Evolutionary conservation across 306 rosid genomes (phyloP).

Genomic region (Hippophae tibetana): DNA sequence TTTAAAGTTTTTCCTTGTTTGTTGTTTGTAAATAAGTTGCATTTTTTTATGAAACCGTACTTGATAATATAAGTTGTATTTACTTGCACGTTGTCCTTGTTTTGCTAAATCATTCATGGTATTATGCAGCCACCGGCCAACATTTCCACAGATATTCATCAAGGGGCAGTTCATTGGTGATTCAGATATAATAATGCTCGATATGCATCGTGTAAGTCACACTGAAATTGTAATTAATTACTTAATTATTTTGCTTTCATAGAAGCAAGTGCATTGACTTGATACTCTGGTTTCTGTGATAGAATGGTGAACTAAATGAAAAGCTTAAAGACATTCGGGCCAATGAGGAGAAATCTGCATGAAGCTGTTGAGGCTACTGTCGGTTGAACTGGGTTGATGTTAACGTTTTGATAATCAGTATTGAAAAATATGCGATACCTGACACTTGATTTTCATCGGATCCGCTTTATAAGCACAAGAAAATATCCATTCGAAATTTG

Average conservation of each 20-base stretch:
- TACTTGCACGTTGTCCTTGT: background rate
- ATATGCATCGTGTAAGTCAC: slow-evolving; percentile 63
- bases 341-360: slow-evolving; percentile 22
- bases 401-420: background rate
- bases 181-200: slow-evolving; percentile 77
- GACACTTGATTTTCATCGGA: background rate
- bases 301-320: slow-evolving; percentile 64
- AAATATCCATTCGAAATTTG: no score
- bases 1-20: no score
- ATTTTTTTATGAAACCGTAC: no score
- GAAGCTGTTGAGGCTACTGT: slow-evolving; percentile 3
- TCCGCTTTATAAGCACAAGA: no score
- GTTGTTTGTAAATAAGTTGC: background rate
- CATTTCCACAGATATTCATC: slow-evolving; percentile 85
- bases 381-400: background rate
- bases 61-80: background rate
- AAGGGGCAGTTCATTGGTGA: slow-evolving; percentile 95
- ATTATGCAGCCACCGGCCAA: slow-evolving; percentile 66
- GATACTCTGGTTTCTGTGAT: slow-evolving; percentile 9
- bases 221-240: background rate
- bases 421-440: background rate
- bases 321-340: slow-evolving; percentile 33
- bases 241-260: background rate
- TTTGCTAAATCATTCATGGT: background rate
- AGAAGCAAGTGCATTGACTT: slow-evolving; percentile 10